These are phyloP conservation scores for Puccinia triticina DNA, from an alignment of 1,284 basidiomycete genomes.

Conservation along the genomic window DNA sequence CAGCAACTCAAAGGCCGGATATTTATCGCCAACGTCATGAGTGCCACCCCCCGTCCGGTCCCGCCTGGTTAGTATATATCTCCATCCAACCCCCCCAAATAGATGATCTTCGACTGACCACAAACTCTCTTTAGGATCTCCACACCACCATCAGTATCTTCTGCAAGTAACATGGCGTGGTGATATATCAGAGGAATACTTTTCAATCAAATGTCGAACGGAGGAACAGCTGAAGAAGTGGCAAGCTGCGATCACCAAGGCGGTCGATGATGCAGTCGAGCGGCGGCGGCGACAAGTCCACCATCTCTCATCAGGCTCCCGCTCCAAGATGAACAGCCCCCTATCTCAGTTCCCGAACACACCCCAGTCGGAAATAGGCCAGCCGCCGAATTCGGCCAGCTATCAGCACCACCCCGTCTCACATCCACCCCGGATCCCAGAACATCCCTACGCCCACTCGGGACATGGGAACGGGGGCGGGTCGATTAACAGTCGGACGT, in stretches of 20 bases:
- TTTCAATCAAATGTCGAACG: constrained; percentile 86
- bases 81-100: background rate
- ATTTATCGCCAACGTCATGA: constrained; percentile 93
- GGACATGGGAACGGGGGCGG: constrained; percentile 32
- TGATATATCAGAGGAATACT: constrained; percentile 74
- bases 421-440: constrained; percentile 33
- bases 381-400: constrained; percentile 36
- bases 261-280: constrained; percentile 68
- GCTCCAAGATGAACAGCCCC: constrained; percentile 39
- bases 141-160: constrained; percentile 58
- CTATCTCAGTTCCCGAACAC: constrained; percentile 49
- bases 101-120: background rate
- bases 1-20: constrained; percentile 94
- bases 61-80: constrained; percentile 39
- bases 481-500: constrained; percentile 39
- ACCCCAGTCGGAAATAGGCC: constrained; percentile 48
- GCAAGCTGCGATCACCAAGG: constrained; percentile 82
- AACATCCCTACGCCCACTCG: constrained; percentile 40
- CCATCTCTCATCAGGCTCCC: constrained; percentile 50
- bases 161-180: constrained; percentile 91
- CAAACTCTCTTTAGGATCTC: background rate
- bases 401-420: constrained; percentile 21
- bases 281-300: constrained; percentile 41
- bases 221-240: constrained; percentile 92
- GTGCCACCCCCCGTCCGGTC: constrained; percentile 66